A percentile compares a stretch with the other conserved stretches of the same genome.
Evolutionary conservation across 768 basidiomycete species (phyloP).

Genomic region (Pholiota molesta): DNA sequence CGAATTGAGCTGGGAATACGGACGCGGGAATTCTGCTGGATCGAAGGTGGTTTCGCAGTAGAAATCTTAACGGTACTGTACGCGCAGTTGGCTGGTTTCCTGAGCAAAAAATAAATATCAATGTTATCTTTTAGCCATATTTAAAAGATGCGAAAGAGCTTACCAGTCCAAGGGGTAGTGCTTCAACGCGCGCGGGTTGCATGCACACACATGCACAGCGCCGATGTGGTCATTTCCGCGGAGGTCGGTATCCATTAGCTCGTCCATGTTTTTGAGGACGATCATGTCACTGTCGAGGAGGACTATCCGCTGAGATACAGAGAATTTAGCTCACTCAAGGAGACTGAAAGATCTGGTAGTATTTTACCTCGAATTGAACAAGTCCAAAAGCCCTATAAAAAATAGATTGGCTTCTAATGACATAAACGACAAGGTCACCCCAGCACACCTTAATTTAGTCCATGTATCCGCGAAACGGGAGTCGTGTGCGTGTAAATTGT

Average conservation of each 20-base stretch:
- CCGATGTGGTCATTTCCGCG: constrained; percentile 71
- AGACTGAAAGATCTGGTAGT: not conserved
- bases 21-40: constrained; percentile 57
- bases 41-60: constrained; percentile 40
- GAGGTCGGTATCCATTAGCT: constrained; percentile 61
- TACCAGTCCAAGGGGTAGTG: constrained; percentile 94
- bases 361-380: constrained; percentile 58
- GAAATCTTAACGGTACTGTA: constrained; percentile 60
- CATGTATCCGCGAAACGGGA: constrained; percentile 69
- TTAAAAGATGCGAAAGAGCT: constrained; percentile 23
- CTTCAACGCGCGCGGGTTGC: constrained; percentile 82
- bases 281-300: constrained; percentile 93
- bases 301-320: constrained; percentile 62
- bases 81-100: constrained; percentile 91
- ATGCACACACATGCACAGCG: constrained; percentile 89
- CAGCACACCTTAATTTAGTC: constrained; percentile 61
- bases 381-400: constrained; percentile 59
- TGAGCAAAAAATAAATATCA: constrained; percentile 31
- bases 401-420: constrained; percentile 4
- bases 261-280: constrained; percentile 81
- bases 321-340: not conserved
- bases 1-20: constrained; percentile 85
- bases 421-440: not conserved
- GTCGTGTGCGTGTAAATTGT: constrained; percentile 46
- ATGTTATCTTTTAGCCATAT: constrained; percentile 11